Evolutionary conservation across 345 rosid genomes (phyloP).

Genomic region (Arabidopsis suecica): DNA sequence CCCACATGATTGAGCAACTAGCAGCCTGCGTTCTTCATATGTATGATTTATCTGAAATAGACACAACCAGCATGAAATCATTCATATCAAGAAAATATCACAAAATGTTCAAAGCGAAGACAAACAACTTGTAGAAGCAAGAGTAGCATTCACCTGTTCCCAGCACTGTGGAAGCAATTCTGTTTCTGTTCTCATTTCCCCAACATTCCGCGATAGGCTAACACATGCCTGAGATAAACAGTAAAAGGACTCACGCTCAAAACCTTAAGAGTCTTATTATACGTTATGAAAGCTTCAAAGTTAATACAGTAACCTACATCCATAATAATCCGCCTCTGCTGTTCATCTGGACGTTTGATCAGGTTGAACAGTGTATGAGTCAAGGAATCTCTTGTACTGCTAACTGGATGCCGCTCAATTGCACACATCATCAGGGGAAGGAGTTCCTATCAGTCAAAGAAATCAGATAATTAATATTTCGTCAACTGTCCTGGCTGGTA

Average conservation of each 20-base stretch:
- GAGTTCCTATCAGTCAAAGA: constrained; percentile 66
- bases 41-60: constrained; percentile 82
- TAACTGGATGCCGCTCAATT: constrained; percentile 93
- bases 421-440: constrained; percentile 99
- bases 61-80: constrained; percentile 42
- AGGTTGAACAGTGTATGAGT: constrained; percentile 92
- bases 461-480: constrained; percentile 24
- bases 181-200: constrained; percentile 97
- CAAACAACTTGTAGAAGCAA: constrained; percentile 37
- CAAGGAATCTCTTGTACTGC: constrained; percentile 81
- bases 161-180: constrained; percentile 98
- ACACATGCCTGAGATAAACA: constrained; percentile 82
- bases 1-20: constrained; percentile 99
- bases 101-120: constrained; percentile 1
- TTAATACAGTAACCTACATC: constrained; percentile 65
- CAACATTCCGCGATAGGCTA: constrained; percentile 91
- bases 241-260: constrained; percentile 36
- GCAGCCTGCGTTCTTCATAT: constrained; percentile 96
- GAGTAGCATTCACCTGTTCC: constrained; percentile 80
- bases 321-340: constrained; percentile 94
- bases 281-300: constrained; percentile 27
- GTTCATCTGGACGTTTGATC: constrained; percentile 97
- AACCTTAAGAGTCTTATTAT: constrained; percentile 18
- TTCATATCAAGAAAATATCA: constrained; percentile 12
- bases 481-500: constrained; percentile 8